Evolutionary conservation across 2,329 filamentous ascomycete species (phyloP), one percentile per base, ranked within the genome.

Genomic region (Botrytis sinoallii): DNA sequence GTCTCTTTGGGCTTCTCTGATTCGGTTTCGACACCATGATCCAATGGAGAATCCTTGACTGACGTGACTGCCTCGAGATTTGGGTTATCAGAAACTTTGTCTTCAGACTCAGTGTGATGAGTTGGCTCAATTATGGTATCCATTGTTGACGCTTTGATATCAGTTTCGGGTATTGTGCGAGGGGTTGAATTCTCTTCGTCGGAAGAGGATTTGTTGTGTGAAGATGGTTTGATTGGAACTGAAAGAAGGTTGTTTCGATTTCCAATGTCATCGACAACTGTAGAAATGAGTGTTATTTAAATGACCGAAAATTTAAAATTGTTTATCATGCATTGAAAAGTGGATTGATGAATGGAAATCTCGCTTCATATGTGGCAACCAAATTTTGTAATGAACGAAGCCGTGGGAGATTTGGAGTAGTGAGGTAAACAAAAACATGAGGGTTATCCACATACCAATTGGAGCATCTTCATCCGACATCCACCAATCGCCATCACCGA

Each of bases 401-500:
- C 14, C 25, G 29, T 22, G 12, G 29, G 14, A 46, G 52, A 4
- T 44, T 38, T 25, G 16, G 25, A 46, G 20, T 20, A 38, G 55
- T 70, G 29, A 52, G 35, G 29, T 75, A 18, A 57, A 29, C 9
- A 38, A 35, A 14, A 16, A 46, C 18, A 61, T 10, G 29, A n/a
- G 38, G 38, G 52, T 66, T n/a, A 52, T 40, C 40, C 22, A 75
- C 85, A 76, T 84, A 92, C 91, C 85, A 72, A 85, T 89, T 22
- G 88, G 87, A 71, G 86, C 85, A 63, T 84, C 84, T 74, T 93
- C 89, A 77, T 94, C 88, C 64, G 93, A 81, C 38, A 90, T 84
- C 91, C 91, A 93, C 88, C 90, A 92, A 76, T 92, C 87, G 66
- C 88, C 88, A 32, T 85, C 81, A 16, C 91, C 91, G 52, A 92